Evolutionary conservation across 306 rosid genomes (phyloP).

Genomic region (Carpinus viminea): DNA sequence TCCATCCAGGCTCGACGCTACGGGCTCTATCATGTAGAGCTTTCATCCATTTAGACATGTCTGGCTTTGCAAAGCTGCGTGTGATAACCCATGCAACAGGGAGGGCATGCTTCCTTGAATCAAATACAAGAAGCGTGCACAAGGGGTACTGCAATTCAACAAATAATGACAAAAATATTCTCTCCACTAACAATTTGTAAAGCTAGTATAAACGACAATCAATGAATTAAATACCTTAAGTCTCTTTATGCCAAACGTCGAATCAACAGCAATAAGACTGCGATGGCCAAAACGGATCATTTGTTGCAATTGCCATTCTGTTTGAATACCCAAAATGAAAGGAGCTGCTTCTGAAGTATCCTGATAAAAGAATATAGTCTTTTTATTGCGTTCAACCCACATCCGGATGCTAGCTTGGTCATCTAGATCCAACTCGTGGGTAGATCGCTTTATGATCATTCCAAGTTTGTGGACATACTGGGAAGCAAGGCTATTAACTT

Average conservation of each 20-base stretch:
- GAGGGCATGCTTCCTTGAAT: conserved; percentile 93
- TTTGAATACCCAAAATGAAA: conserved; percentile 90
- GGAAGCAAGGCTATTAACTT: conserved; percentile 81
- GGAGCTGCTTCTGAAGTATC: conserved; percentile 72
- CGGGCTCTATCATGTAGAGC: conserved; percentile 68
- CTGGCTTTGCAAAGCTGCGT: conserved; percentile 85
- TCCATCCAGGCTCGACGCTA: conserved; percentile 78
- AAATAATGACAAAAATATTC: conserved; percentile 31
- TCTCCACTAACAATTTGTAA: neutral
- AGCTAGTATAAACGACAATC: neutral
- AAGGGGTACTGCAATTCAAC: conserved; percentile 78
- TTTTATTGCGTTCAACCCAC: conserved; percentile 90
- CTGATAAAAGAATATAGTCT: conserved; percentile 71
- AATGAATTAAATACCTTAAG: conserved; percentile 62
- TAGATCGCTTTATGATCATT: conserved; percentile 88
- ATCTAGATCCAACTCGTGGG: conserved; percentile 90
- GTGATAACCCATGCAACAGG: conserved; percentile 96
- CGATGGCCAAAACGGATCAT: conserved; percentile 88
- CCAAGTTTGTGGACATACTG: conserved; percentile 93
- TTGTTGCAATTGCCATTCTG: conserved; percentile 98
- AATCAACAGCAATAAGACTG: conserved; percentile 79
- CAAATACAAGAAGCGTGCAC: conserved; percentile 89
- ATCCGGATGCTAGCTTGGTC: conserved; percentile 94
- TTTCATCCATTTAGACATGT: conserved; percentile 83
- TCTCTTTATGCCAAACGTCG: conserved; percentile 86